Evolutionary conservation across 169 alveolate species (phyloP).

Genomic region (Plasmodium coatneyi): DNA sequence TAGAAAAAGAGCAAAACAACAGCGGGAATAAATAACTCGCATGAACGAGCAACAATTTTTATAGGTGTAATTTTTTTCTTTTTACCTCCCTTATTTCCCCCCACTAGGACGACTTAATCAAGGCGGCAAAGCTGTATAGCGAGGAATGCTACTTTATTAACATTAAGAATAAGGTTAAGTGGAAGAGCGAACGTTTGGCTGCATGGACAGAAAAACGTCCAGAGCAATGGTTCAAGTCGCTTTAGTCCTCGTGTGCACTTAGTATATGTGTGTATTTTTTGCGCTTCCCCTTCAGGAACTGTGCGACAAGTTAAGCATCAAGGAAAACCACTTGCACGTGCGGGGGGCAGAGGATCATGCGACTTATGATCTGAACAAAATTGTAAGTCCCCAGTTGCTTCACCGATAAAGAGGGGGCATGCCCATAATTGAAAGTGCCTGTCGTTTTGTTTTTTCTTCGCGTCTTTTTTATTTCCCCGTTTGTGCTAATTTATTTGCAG

Average conservation of each 20-base stretch:
- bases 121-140: conserved; percentile 36
- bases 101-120: conserved; percentile 27
- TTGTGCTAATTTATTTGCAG: conserved; percentile 4
- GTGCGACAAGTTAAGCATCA: conserved; percentile 21
- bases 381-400: not conserved
- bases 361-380: conserved; percentile 1
- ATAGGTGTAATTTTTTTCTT: not conserved
- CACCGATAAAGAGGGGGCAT: not conserved
- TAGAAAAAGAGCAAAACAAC: not conserved
- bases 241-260: not conserved
- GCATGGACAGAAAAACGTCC: not conserved
- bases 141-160: conserved; percentile 50
- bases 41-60: conserved; percentile 14
- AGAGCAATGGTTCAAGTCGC: not conserved
- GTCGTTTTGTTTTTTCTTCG: not conserved
- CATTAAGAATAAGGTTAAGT: conserved; percentile 42
- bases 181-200: not conserved
- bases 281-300: conserved; percentile 1
- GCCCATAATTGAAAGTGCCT: not conserved
- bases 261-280: not conserved
- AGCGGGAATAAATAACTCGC: not conserved
- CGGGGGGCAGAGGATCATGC: conserved; percentile 6
- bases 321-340: conserved; percentile 12
- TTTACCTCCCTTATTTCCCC: not conserved
- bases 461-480: conserved; percentile 1